phyloP scores from a whole-genome alignment of 2,329 filamentous ascomycete species.

The Aspergillus calidoustus region DNA sequence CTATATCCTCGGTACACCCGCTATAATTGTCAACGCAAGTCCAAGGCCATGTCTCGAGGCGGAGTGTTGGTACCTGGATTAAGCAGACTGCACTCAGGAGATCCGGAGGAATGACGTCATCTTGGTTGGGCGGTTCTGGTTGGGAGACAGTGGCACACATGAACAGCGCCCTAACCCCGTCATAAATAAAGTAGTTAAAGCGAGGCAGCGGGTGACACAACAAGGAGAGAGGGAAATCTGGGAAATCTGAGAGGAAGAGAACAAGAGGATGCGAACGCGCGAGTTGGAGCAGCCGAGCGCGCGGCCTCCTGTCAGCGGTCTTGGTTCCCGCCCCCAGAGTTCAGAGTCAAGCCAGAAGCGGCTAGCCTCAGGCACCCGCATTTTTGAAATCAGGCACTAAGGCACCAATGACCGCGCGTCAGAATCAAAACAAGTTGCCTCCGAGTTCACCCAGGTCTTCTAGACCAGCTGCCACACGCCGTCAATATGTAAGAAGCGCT shows the following conservation, averaged over 20 bases:
- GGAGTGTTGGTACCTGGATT: slow-evolving; percentile 7
- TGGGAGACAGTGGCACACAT: neutral
- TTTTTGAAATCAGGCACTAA: too few relatives aligned
- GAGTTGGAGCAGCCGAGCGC: neutral
- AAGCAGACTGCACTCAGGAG: neutral
- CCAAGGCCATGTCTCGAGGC: neutral
- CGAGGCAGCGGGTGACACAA: neutral
- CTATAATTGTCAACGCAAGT: neutral
- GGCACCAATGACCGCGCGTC: too few relatives aligned
- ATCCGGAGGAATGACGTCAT: slow-evolving; percentile 8
- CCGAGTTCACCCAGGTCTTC: neutral
- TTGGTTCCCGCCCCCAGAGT: too few relatives aligned
- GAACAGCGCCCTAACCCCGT: neutral
- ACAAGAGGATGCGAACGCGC: neutral
- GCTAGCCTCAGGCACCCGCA: neutral
- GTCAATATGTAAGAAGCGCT: slow-evolving; percentile 25
- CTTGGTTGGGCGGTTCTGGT: neutral
- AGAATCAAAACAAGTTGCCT: neutral
- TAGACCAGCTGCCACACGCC: neutral
- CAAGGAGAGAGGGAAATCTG: too few relatives aligned
- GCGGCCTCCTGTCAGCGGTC: too few relatives aligned
- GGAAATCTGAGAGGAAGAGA: neutral
- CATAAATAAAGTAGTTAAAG: neutral
- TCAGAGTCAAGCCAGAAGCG: neutral
- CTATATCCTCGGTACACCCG: slow-evolving; percentile 15